phyloP scores from a whole-genome alignment of 78 protist genomes.

The Dictyostelium citrinum region DNA sequence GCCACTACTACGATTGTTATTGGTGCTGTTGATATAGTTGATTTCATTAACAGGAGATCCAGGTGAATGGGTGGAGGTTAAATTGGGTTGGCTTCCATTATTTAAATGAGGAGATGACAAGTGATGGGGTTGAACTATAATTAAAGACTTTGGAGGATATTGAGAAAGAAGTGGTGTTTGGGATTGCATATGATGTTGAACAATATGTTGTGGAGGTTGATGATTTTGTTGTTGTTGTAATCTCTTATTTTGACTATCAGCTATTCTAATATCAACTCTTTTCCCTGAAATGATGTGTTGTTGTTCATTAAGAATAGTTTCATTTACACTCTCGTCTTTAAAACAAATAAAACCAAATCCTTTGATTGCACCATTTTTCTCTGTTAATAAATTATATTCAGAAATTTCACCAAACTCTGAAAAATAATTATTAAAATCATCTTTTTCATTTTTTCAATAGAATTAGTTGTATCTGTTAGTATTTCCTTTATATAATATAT shows the following conservation, averaged over 20 bases:
- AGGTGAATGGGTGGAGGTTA: neutral
- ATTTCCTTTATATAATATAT: too few species aligned
- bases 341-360: conserved; percentile 59
- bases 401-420: conserved; percentile 30
- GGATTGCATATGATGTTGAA: neutral
- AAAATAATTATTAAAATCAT: conserved; percentile 42
- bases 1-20: neutral
- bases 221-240: neutral
- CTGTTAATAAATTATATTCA: conserved; percentile 36
- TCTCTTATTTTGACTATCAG: conserved; percentile 41
- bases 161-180: neutral
- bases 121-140: neutral
- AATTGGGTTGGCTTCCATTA: neutral
- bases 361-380: conserved; percentile 35
- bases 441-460: neutral
- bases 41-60: neutral
- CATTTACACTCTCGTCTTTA: conserved; percentile 31
- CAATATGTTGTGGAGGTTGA: neutral
- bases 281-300: conserved; percentile 20
- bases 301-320: conserved; percentile 6
- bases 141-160: neutral
- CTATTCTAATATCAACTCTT: conserved; percentile 66
- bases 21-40: neutral
- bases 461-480: too few species aligned
- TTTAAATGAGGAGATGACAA: neutral